A percentile compares a stretch with the other conserved stretches of the same genome.
These are phyloP conservation scores for Physcomitrellopsis africana DNA, from an alignment of 225 moss, liverwort and hornwort species.

Conservation along the genomic window DNA sequence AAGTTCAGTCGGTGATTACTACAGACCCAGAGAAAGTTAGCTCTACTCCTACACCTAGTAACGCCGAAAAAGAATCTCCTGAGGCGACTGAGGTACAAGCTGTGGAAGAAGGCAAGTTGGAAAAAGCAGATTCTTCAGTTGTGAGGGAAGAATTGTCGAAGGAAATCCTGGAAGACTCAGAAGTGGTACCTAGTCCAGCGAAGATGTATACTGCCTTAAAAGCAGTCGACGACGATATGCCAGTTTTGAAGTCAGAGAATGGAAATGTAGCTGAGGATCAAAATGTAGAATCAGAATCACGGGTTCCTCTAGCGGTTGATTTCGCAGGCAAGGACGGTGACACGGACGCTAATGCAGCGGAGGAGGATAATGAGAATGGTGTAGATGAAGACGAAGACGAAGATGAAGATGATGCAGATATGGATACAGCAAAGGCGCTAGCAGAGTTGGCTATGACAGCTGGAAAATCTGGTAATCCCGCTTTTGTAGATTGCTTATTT, in stretches of 20 bases:
- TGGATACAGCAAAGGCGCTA: constrained; percentile 58
- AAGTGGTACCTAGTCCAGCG: constrained; percentile 47
- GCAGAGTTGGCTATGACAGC: constrained; percentile 56
- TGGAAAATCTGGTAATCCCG: constrained; percentile 55
- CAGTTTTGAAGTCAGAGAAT: constrained; percentile 37
- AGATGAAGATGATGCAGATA: constrained; percentile 58
- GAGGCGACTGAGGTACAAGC: constrained; percentile 36
- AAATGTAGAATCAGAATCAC: constrained; percentile 41
- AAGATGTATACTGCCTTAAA: constrained; percentile 46
- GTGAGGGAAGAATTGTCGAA: constrained; percentile 34
- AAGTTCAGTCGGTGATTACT: constrained; percentile 31
- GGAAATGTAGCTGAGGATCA: constrained; percentile 33
- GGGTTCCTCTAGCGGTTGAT: constrained; percentile 36
- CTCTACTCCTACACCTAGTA: constrained; percentile 13
- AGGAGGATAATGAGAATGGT: constrained; percentile 56
- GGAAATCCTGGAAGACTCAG: constrained; percentile 38
- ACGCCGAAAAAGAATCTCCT: too few relatives aligned
- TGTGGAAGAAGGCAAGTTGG: constrained; percentile 25
- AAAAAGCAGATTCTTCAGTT: constrained; percentile 11
- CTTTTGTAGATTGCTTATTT: background rate
- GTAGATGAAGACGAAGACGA: constrained; percentile 68
- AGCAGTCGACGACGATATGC: constrained; percentile 42
- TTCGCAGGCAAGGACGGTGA: constrained; percentile 39
- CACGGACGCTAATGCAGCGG: constrained; percentile 54
- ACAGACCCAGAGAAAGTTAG: constrained; percentile 23